phyloP scores from a whole-genome alignment of 2,329 filamentous ascomycete species.

The Neofusicoccum sp. region DNA sequence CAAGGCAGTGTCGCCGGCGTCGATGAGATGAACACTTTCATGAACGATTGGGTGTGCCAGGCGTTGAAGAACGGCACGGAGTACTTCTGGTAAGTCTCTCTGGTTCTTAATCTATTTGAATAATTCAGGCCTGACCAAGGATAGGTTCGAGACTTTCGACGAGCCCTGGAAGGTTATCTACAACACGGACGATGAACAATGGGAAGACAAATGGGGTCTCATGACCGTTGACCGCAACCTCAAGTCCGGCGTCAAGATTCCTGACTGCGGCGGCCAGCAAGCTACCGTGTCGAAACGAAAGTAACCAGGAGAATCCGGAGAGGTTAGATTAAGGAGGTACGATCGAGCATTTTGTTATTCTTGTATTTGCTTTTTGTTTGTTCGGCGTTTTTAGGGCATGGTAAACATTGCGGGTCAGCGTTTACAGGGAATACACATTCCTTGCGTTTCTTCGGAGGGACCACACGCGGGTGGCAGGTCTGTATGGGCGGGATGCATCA shows the following conservation, averaged over 20 bases:
- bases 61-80: slow-evolving; percentile 80
- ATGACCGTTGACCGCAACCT: slow-evolving; percentile 84
- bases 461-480: not conserved
- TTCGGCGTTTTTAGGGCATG: not conserved
- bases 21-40: slow-evolving; percentile 79
- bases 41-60: slow-evolving; percentile 82
- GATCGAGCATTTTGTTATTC: not conserved
- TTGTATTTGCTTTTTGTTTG: not conserved
- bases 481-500: not conserved
- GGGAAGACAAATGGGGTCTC: slow-evolving; percentile 96
- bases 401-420: not conserved
- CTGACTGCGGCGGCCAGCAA: slow-evolving; percentile 65
- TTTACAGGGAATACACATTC: not conserved
- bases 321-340: too few relatives aligned
- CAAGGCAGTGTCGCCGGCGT: slow-evolving; percentile 77
- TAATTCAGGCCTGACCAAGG: not conserved
- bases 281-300: slow-evolving; percentile 22
- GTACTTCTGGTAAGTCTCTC: slow-evolving; percentile 76
- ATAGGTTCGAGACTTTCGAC: slow-evolving; percentile 88
- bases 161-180: slow-evolving; percentile 90
- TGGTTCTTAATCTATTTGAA: not conserved
- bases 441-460: not conserved
- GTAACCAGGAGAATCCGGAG: too few relatives aligned
- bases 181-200: slow-evolving; percentile 63
- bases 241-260: slow-evolving; percentile 82